Conservation (phyloP, 176 grass and related monocot species). For the Carex scoparia region DNA sequence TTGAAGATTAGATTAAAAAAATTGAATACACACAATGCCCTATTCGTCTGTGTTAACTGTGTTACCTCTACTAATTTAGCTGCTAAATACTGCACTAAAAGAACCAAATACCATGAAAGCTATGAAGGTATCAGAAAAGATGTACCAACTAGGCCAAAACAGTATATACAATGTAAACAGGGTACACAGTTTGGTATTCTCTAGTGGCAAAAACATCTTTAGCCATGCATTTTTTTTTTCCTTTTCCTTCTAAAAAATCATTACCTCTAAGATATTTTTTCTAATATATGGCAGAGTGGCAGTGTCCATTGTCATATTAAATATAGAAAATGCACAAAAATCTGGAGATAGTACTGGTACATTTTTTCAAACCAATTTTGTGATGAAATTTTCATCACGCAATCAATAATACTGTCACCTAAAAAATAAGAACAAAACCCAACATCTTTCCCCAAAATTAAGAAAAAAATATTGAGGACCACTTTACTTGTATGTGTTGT, state of each 20-base stretch:
- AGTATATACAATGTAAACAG: not conserved
- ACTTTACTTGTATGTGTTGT: not conserved
- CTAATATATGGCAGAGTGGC: not conserved
- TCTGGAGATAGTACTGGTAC: not conserved
- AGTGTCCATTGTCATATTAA: not conserved
- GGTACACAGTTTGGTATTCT: not conserved
- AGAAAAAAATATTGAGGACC: not conserved
- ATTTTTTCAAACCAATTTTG: not conserved
- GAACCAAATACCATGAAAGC: not conserved
- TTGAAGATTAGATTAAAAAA: not conserved
- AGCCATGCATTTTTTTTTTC: not conserved
- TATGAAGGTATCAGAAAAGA: not conserved
- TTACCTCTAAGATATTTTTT: not conserved
- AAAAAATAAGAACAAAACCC: not conserved
- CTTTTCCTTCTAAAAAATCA: not conserved
- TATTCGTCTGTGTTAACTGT: not conserved
- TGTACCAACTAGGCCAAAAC: not conserved
- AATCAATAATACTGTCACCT: not conserved
- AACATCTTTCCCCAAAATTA: not conserved
- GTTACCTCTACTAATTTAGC: not conserved
- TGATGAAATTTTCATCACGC: not conserved
- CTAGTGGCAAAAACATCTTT: not conserved
- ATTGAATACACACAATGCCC: not conserved
- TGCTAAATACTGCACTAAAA: not conserved
- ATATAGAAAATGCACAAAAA: not conserved